Percentiles rank a stretch among this genome's conserved stretches.
phyloP scores from a whole-genome alignment of 495 filamentous ascomycete genomes.

The Cudoniella acicularis region DNA sequence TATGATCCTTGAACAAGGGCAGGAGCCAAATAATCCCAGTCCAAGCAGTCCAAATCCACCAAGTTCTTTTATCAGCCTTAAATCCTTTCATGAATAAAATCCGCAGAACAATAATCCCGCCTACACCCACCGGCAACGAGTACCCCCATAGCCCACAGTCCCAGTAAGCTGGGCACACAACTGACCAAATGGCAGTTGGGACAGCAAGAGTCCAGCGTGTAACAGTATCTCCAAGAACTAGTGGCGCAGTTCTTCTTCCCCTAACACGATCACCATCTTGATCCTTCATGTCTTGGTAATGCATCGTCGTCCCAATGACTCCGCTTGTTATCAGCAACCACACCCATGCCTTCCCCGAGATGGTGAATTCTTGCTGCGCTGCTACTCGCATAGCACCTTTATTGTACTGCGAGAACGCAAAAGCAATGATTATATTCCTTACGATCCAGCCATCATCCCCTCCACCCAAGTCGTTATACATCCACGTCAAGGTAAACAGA shows the following conservation, averaged over 20 bases:
- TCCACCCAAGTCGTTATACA: constrained; percentile 53
- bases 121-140: not conserved
- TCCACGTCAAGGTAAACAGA: constrained; percentile 39
- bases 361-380: not conserved
- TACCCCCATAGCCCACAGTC: not conserved
- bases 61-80: not conserved
- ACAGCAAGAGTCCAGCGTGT: not conserved
- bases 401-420: constrained; percentile 35
- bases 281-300: constrained; percentile 48
- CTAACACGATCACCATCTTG: constrained; percentile 39
- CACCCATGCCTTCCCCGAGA: not conserved
- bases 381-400: constrained; percentile 28
- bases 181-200: not conserved
- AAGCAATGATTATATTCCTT: constrained; percentile 44
- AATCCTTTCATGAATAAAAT: not conserved
- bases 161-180: not conserved
- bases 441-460: constrained; percentile 36
- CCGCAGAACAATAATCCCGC: not conserved
- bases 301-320: constrained; percentile 41
- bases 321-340: not conserved
- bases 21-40: not conserved
- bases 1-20: not conserved
- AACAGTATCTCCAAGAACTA: constrained; percentile 36
- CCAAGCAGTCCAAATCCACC: not conserved
- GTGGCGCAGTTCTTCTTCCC: constrained; percentile 36